Base-by-base conservation (phyloP, 176 grass and related monocot species). In the Hyparrhenia diplandra region DNA sequence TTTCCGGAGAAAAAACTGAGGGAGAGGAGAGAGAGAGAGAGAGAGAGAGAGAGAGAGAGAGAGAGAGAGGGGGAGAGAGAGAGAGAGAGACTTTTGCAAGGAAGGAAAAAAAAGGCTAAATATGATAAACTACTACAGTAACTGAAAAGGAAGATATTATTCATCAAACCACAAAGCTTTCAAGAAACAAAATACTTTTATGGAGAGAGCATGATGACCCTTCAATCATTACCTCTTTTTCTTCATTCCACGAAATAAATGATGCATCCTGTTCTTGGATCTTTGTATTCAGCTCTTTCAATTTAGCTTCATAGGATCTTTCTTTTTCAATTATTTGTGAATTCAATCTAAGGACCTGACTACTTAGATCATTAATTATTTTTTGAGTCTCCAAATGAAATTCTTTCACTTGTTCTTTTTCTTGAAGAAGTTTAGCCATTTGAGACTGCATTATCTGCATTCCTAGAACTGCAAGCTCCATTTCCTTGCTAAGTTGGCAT, bases 161-260 rank as follows among this genome's bases (percentile, higher is more conserved):
- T 66, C 31, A 66, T 6, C 18, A 66, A 36, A 20, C 61, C 65
- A 68, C 65, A 68, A 68, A 67, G 32, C 8, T 37, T 67, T 67
- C 37, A 10, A 67, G 34, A 21, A 67, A 36, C 8, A 1, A n/a
- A 75, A 59, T 58, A 39, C 31, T 59, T 41, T 25, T 40, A 28
- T 18, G n/a, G 35, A 17, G 14, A n/a, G n/a, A n/a, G n/a, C n/a
- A n/a, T n/a, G n/a, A n/a, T n/a, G n/a, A 25, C 13, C 13, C 63
- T 42, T 40, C 21, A 91, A 87, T 61, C 20, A 7, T 98, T n/a
- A 98, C 92, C 95, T 92, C 88, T 64, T 86, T 98, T 76, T 83
- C 76, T 72, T 81, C 85, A 46, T 70, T 62, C 92, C 85, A 94
- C 45, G 62, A 89, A 77, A 73, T 68, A 84, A 82, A 76, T 77